These are phyloP conservation scores for Aegilops longissima DNA, from an alignment of 176 grass and related monocot species.

Conservation along the genomic window DNA sequence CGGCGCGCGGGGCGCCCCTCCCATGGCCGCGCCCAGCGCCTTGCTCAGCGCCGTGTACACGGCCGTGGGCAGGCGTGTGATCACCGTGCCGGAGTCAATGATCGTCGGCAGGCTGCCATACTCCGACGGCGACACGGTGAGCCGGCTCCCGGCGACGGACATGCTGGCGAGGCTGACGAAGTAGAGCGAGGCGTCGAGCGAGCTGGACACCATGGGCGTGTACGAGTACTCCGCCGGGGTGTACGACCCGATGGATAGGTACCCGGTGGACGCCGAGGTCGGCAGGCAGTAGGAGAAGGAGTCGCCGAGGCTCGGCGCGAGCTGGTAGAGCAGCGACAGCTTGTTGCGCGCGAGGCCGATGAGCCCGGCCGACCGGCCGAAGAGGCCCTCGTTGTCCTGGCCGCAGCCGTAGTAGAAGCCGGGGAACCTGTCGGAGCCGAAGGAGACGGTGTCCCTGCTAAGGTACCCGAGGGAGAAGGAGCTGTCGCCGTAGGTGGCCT, in stretches of 20 bases:
- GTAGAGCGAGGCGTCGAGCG: slow-evolving; percentile 47
- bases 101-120: slow-evolving; percentile 59
- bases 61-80: slow-evolving; percentile 57
- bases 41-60: slow-evolving; percentile 72
- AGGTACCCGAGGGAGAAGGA: slow-evolving; percentile 83
- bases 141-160: slow-evolving; percentile 34
- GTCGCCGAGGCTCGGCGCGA: slow-evolving; percentile 47
- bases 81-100: slow-evolving; percentile 91
- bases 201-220: slow-evolving; percentile 59
- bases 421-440: slow-evolving; percentile 39
- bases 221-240: slow-evolving; percentile 21
- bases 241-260: slow-evolving; percentile 53
- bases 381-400: slow-evolving; percentile 73
- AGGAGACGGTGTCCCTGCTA: slow-evolving; percentile 63
- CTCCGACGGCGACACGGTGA: slow-evolving; percentile 42
- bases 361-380: slow-evolving; percentile 55
- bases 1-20: slow-evolving; percentile 12
- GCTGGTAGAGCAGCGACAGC: slow-evolving; percentile 65
- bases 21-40: slow-evolving; percentile 51
- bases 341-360: slow-evolving; percentile 62
- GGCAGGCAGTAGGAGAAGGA: slow-evolving; percentile 78
- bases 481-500: slow-evolving; percentile 69
- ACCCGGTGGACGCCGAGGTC: slow-evolving; percentile 37
- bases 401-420: slow-evolving; percentile 72
- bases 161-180: slow-evolving; percentile 40